Conservation (phyloP, 2,329 filamentous ascomycete species). For the Fusarium xyrophilum region DNA sequence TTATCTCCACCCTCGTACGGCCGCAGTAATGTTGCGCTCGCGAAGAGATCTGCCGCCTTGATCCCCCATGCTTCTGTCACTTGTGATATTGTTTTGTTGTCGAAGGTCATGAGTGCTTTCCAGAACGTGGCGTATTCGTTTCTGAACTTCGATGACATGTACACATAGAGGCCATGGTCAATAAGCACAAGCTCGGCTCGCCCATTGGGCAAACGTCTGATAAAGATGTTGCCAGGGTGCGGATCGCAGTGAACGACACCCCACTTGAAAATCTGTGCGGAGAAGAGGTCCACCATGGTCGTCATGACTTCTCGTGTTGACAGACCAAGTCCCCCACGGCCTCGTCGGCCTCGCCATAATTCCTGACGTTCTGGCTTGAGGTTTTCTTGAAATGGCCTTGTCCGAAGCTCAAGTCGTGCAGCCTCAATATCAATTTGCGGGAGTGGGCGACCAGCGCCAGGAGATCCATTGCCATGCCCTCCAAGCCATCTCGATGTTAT, state of each 20-base stretch:
- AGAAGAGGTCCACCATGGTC: conserved; percentile 95
- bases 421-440: conserved; percentile 56
- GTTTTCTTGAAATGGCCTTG: conserved; percentile 61
- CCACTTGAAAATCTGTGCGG: conserved; percentile 98
- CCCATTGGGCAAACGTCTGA: conserved; percentile 83
- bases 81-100: conserved; percentile 77
- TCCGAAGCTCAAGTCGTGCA: conserved; percentile 55
- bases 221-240: conserved; percentile 96
- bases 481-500: conserved; percentile 81
- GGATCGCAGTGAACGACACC: conserved; percentile 95
- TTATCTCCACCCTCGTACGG: conserved; percentile 88
- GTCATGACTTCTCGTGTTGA: conserved; percentile 88
- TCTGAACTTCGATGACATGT: conserved; percentile 83
- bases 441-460: conserved; percentile 75
- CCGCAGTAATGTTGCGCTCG: conserved; percentile 84
- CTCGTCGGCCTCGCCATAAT: conserved; percentile 73
- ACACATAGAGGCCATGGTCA: conserved; percentile 95
- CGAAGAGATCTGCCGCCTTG: conserved; percentile 87
- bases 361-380: conserved; percentile 81
- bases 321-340: conserved; percentile 83
- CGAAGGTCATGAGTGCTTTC: conserved; percentile 92
- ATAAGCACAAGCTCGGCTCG: conserved; percentile 90
- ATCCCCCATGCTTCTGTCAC: conserved; percentile 87
- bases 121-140: conserved; percentile 89
- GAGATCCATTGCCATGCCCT: conserved; percentile 76